Conservation (phyloP, 78 protist species). For the Dictyostelium capitatum region DNA sequence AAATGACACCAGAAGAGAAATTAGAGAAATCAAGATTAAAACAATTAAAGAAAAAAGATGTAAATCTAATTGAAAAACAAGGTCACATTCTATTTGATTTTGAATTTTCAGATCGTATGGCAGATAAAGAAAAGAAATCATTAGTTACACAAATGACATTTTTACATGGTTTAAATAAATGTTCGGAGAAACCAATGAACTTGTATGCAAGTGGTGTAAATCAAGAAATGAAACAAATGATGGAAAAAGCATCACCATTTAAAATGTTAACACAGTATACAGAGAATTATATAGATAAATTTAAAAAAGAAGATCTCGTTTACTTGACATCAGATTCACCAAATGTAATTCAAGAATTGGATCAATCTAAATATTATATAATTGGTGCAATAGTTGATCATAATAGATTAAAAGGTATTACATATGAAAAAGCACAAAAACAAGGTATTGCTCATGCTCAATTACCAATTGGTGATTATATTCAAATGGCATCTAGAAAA, state of each 20-base stretch:
- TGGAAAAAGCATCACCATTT: constrained; percentile 38
- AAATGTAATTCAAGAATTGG: constrained; percentile 55
- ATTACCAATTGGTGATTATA: constrained; percentile 84
- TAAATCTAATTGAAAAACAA: neutral
- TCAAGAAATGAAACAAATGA: neutral
- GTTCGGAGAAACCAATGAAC: constrained; percentile 36
- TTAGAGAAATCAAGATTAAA: neutral
- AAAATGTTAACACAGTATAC: neutral
- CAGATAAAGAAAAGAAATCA: constrained; percentile 25
- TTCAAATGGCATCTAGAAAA: constrained; percentile 68
- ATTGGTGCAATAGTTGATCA: constrained; percentile 92
- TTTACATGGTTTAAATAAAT: constrained; percentile 36
- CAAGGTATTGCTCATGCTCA: constrained; percentile 78
- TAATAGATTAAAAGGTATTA: constrained; percentile 82
- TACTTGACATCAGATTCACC: constrained; percentile 77
- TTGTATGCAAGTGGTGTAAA: constrained; percentile 3
- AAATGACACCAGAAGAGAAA: constrained; percentile 47
- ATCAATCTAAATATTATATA: constrained; percentile 75
- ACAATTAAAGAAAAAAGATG: constrained; percentile 40
- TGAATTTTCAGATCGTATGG: constrained; percentile 20
- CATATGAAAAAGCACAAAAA: constrained; percentile 50
- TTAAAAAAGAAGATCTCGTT: constrained; percentile 33
- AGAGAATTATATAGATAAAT: constrained; percentile 42
- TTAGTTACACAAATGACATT: constrained; percentile 50
- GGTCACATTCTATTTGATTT: constrained; percentile 51